Base-by-base conservation (phyloP, 2,329 filamentous ascomycete genomes). In the Claviceps sp. region DNA sequence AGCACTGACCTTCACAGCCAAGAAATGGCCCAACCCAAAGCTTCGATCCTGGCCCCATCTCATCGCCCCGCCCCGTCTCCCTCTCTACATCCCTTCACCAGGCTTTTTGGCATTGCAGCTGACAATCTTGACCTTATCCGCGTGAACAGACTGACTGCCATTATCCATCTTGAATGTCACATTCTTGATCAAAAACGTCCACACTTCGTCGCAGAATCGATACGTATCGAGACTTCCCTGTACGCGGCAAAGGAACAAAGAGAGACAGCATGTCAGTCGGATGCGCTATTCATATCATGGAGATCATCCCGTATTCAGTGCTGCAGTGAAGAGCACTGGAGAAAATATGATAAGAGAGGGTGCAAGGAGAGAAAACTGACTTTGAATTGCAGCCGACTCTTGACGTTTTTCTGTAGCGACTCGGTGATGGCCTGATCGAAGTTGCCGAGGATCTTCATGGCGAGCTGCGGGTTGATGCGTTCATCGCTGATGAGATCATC, bases 141-240 rank as follows among this genome's bases (percentile, higher is more conserved):
- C 89, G 40, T 79, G 73, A 14, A 97, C 82, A 1, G 80, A 79
- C 55, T 82, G 79, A 52, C 79, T 81, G 59, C 77, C 77, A 50
- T 85, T 88, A 61, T 97, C 91, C 73, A 97, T 85, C 73, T 98
- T 98, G 74, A 98, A 97, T n/a, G 84, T 89, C 52, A 97, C 90
- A 59, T 97, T 93, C 71, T 96, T 96, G 71, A 98, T 95, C 54
- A 98, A 80, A 69, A 98, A 98, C 1, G 93, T 98, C 93, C 93
- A 98, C 54, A 98, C 93, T 73, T 98, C 93, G 71, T 98, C 93
- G 74, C 93, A 98, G 78, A 98, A 98, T 60, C 93, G 86, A 74
- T 98, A 98, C 16, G 93, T 97, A 67, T 97, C 90, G 57, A 98
- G 83, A 65, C 94, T 93, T 47, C 93, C 93, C 91, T 96, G 46